Evolutionary conservation across 2,329 filamentous ascomycete species (phyloP).

Genomic region (Beauveria medogensis): DNA sequence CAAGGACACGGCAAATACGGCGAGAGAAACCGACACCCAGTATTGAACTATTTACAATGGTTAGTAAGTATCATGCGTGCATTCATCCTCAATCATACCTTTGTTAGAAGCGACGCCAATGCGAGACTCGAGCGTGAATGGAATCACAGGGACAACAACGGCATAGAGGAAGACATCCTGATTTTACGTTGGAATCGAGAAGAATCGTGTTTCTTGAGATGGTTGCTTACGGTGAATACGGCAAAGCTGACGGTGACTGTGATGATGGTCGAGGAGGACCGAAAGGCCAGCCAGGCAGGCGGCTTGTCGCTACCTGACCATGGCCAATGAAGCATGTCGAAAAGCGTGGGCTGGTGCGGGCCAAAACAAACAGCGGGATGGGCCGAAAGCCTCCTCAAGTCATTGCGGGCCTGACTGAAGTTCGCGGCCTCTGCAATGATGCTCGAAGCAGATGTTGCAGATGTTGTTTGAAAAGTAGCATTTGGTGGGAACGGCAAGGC

Average conservation of each 20-base stretch:
- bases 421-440: not conserved
- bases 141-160: constrained; percentile 27
- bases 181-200: constrained; percentile 1
- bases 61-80: not conserved
- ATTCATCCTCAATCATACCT: constrained; percentile 10
- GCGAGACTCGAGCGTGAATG: constrained; percentile 22
- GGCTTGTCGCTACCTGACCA: constrained; percentile 15
- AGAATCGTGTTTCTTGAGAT: not conserved
- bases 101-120: constrained; percentile 18
- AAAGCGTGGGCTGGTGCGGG: not conserved
- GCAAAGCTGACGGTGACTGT: constrained; percentile 26
- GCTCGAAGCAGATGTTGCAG: not conserved
- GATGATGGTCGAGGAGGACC: constrained; percentile 25
- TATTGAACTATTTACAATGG: constrained; percentile 20
- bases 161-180: constrained; percentile 29
- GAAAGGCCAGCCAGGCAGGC: constrained; percentile 21
- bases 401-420: not conserved
- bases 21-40: constrained; percentile 28
- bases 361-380: not conserved
- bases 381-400: not conserved
- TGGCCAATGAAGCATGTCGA: constrained; percentile 16
- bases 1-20: constrained; percentile 25
- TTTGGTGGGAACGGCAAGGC: not conserved
- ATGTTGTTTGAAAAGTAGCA: not conserved
- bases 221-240: constrained; percentile 24